Evolutionary conservation across 768 basidiomycete genomes (phyloP).

Genomic region (Termitomyces sp.): DNA sequence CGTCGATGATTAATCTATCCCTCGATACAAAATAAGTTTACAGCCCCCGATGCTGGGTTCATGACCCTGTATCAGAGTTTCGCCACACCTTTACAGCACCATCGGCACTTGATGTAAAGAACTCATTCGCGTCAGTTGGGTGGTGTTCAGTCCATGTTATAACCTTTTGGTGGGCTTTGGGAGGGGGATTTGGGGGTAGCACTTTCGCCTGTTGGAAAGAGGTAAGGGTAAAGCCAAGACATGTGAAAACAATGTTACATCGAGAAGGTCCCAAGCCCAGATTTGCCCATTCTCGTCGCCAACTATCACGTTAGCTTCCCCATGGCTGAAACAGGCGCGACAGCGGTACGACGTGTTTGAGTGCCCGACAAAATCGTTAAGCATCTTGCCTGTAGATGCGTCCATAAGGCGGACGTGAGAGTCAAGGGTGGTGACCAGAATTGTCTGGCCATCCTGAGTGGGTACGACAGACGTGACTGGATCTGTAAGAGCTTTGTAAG

Average conservation of each 20-base stretch:
- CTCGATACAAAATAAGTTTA: background rate
- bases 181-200: conserved; percentile 67
- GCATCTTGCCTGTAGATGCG: conserved; percentile 67
- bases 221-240: background rate
- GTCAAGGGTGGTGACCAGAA: conserved; percentile 81
- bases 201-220: conserved; percentile 51
- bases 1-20: conserved; percentile 3
- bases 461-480: conserved; percentile 83
- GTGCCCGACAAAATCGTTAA: conserved; percentile 85
- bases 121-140: conserved; percentile 72
- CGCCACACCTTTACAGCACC: conserved; percentile 91
- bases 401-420: conserved; percentile 86
- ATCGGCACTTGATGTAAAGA: conserved; percentile 88
- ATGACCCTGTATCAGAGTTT: conserved; percentile 26
- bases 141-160: conserved; percentile 93
- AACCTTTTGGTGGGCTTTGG: conserved; percentile 73
- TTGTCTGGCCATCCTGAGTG: conserved; percentile 72
- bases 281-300: conserved; percentile 89
- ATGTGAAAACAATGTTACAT: conserved; percentile 40
- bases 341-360: conserved; percentile 69
- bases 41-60: background rate
- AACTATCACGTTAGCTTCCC: conserved; percentile 73
- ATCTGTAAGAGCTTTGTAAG: conserved; percentile 37
- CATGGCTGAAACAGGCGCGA: conserved; percentile 77
- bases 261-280: conserved; percentile 92